Evolutionary conservation across 2,329 filamentous ascomycete genomes (phyloP), one percentile per base, ranked within the genome.

Genomic region (Nemania sp.): DNA sequence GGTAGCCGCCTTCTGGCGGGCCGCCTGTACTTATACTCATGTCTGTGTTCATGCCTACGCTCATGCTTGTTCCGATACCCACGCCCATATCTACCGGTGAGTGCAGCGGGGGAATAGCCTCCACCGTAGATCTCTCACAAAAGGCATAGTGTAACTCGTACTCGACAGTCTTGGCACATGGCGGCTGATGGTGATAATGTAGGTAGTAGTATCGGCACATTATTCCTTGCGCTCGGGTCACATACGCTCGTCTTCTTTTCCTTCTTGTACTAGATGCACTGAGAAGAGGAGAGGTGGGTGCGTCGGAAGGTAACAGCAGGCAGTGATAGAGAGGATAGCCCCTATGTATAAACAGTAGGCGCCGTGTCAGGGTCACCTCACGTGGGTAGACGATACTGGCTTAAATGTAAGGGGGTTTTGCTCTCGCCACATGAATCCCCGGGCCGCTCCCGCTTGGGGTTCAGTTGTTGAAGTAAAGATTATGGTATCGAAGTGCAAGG

Each of bases 201-300:
- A 85, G 78, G 72, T 84, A 84, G 69, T 84, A 82, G 76, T 82
- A 83, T 67, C 79, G 81, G 72, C 85, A 87, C 86, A 87, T 87
- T 47, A 67, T 70, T 47, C 24, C 49, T 52, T 15, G 26, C 24
- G 24, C 49, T 24, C 24, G 22, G 49, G 49, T 52, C 2, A 22
- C n/a, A 6, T 20, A 47, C 20, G 20, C 43, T 22, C 41, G n/a
- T n/a, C n/a, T n/a, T 15, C 41, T 45, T 5, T 20, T 45, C 18
- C 7, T 2, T n/a, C 20, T n/a, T n/a, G 41, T 35, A 35, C 11
- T 35, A n/a, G n/a, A n/a, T n/a, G n/a, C n/a, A n/a, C 15, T 15
- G 41, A 13, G 13, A n/a, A 3, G 41, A 47, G 29, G n/a, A 27
- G 22, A 41, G 55, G n/a, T 15, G 22, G n/a, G 56, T 43, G 26